Base-by-base conservation (phyloP, 768 basidiomycete genomes). In the Astraeus odoratus region DNA sequence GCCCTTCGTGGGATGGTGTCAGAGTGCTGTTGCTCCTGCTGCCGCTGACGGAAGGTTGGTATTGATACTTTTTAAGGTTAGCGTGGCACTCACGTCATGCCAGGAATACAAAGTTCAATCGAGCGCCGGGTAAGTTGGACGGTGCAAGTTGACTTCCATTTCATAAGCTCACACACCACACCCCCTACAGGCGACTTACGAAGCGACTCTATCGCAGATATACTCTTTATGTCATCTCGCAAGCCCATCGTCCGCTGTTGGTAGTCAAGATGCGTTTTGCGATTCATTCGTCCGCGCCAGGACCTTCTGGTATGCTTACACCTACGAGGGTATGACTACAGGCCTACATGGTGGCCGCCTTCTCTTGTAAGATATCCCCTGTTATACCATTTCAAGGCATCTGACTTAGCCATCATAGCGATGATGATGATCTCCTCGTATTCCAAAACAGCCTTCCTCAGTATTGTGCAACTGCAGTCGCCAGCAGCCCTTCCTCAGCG, bases 231-330 rank as follows among this genome's bases (percentile, higher is more conserved):
- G 87, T 56, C 79, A 76, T 25, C 64, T 80, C 16, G 67, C 74
- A 49, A 52, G 56, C 15, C 46, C 65, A 27, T 66, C 72, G 1
- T 71, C 74, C 12, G 63, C 78, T 18, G 68, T 73, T 44, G 75
- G 69, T 38, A 74, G 74, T 18, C 67, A 69, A 34, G 73, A 70
- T 3, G 69, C 74, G 26, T 80, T 82, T 40, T 77, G 84, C 42
- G 78, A 81, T 27, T 61, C 71, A 6, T 66, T 67, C 66, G 70
- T 86, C 26, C 78, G 88, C 26, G 81, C 87, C 3, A 74, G 92
- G 24, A 73, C 94, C 25, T 94, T 90, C 60, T 95, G 90, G 87
- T 95, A 92, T 55, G 80, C 86, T 6, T 79, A 91, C 51, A 78
- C 85, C 20, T 82, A 88, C 48, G 93, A 95, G 64, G 87, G 89